A percentile compares a stretch with the other conserved stretches of the same genome.
phyloP scores from a whole-genome alignment of 192 early-diverging fungal genomes.

The Cetraspora pellucida region DNA sequence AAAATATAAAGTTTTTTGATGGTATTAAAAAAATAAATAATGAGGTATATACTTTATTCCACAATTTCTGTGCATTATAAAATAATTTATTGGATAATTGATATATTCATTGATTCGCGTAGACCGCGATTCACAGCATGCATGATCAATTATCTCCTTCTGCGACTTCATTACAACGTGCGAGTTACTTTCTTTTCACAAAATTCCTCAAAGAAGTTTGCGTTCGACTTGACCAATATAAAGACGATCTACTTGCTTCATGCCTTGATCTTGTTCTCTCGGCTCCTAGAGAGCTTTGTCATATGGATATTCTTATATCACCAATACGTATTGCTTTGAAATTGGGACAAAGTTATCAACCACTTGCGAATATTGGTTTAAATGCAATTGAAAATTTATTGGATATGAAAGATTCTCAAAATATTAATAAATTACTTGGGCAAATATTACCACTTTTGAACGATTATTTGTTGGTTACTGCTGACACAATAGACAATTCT shows the following conservation, averaged over 20 bases:
- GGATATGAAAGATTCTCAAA: constrained; percentile 33
- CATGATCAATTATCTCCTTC: constrained; percentile 19
- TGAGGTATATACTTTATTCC: constrained; percentile 7
- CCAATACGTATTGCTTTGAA: constrained; percentile 67
- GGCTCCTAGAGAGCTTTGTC: constrained; percentile 59
- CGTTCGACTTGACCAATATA: constrained; percentile 63
- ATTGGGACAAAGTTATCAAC: constrained; percentile 65
- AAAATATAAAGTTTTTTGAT: constrained; percentile 43
- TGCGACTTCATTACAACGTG: constrained; percentile 34
- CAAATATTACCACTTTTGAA: constrained; percentile 62
- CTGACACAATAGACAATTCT: constrained; percentile 31
- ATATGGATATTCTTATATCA: constrained; percentile 48
- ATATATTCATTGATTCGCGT: background rate
- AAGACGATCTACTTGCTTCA: constrained; percentile 74
- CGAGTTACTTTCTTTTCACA: constrained; percentile 47
- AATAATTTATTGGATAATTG: background rate
- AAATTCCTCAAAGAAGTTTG: constrained; percentile 64
- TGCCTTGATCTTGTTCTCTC: constrained; percentile 67
- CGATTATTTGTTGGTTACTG: constrained; percentile 67
- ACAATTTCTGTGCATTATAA: background rate
- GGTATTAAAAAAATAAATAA: constrained; percentile 3
- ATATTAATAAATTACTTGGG: constrained; percentile 39
- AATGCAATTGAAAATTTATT: constrained; percentile 64
- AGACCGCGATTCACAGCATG: background rate
- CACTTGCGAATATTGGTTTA: constrained; percentile 63